Evolutionary conservation across 2,329 filamentous ascomycete genomes (phyloP).

Genomic region (Penicillium sp.): DNA sequence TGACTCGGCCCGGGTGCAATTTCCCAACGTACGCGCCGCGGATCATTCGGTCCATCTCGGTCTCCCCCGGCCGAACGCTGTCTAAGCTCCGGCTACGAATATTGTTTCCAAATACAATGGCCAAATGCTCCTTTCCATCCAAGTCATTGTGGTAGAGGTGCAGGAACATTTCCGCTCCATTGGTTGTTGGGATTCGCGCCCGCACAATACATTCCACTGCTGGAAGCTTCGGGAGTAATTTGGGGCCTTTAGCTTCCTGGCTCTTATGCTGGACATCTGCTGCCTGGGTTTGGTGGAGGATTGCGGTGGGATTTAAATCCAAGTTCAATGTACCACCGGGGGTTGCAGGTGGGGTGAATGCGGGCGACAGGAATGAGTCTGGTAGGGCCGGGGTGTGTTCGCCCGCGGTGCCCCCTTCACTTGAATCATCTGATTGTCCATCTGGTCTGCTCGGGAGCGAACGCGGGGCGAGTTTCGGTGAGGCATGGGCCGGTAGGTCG

Average conservation of each 20-base stretch:
- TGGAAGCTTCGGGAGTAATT: slow-evolving; percentile 71
- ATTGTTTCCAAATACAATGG: slow-evolving; percentile 88
- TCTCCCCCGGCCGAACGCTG: slow-evolving; percentile 46
- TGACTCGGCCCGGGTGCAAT: slow-evolving; percentile 78
- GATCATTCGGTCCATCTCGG: slow-evolving; percentile 70
- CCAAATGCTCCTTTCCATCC: slow-evolving; percentile 93
- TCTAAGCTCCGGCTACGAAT: slow-evolving; percentile 69
- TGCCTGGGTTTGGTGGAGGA: slow-evolving; percentile 30
- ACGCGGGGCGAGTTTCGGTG: slow-evolving; percentile 48
- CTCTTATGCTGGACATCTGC: slow-evolving; percentile 25
- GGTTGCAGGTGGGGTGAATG: slow-evolving; percentile 48
- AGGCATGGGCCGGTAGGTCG: slow-evolving; percentile 55
- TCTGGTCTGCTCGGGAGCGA: slow-evolving; percentile 19
- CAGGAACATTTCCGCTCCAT: slow-evolving; percentile 92
- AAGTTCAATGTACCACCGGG: slow-evolving; percentile 37
- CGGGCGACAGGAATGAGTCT: slow-evolving; percentile 54
- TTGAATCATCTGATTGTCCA: slow-evolving; percentile 17
- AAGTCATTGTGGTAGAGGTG: slow-evolving; percentile 91
- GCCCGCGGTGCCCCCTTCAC: slow-evolving; percentile 24
- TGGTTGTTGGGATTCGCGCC: slow-evolving; percentile 88
- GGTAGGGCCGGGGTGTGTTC: slow-evolving; percentile 48
- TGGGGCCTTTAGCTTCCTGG: slow-evolving; percentile 58
- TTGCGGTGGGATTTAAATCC: slow-evolving; percentile 26
- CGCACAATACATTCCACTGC: slow-evolving; percentile 91
- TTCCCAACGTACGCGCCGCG: slow-evolving; percentile 87